A percentile compares a stretch with the other conserved stretches of the same genome.
These are phyloP conservation scores for Tuber borchii DNA, from an alignment of 495 filamentous ascomycete genomes.

Conservation along the genomic window DNA sequence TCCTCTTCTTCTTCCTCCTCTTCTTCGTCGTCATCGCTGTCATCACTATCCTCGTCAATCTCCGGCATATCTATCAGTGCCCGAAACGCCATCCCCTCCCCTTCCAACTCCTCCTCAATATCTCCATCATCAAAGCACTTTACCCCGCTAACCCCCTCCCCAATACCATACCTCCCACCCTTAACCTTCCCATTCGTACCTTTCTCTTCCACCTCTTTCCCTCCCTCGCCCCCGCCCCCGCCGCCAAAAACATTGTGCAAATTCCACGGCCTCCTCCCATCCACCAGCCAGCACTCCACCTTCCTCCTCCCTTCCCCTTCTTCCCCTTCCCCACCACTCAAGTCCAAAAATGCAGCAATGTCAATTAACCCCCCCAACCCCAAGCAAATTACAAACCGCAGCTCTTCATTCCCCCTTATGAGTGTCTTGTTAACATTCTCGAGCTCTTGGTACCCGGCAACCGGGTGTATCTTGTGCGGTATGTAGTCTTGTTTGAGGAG, in stretches of 20 bases:
- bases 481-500: constrained; percentile 95
- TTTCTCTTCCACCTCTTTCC: constrained; percentile 48
- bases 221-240: constrained; percentile 49
- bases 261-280: constrained; percentile 91
- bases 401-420: constrained; percentile 36
- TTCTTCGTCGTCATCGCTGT: constrained; percentile 44
- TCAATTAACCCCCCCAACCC: constrained; percentile 90
- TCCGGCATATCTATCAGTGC: constrained; percentile 84
- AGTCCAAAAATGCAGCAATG: constrained; percentile 62
- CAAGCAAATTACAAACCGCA: constrained; percentile 70
- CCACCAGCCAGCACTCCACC: constrained; percentile 93
- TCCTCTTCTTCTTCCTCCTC: constrained; percentile 10
- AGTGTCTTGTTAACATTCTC: constrained; percentile 43
- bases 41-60: constrained; percentile 63
- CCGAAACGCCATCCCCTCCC: constrained; percentile 72
- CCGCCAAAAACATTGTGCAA: constrained; percentile 82
- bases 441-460: constrained; percentile 87
- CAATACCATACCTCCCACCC: constrained; percentile 52
- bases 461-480: constrained; percentile 93
- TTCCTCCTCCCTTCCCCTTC: constrained; percentile 46
- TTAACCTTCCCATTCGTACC: constrained; percentile 50
- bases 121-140: constrained; percentile 82
- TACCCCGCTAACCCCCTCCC: constrained; percentile 37
- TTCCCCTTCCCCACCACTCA: constrained; percentile 50
- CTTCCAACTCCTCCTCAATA: constrained; percentile 74